A percentile compares a stretch with the other conserved stretches of the same genome.
Evolutionary conservation across 345 rosid species (phyloP).

Genomic region (Populus alba): DNA sequence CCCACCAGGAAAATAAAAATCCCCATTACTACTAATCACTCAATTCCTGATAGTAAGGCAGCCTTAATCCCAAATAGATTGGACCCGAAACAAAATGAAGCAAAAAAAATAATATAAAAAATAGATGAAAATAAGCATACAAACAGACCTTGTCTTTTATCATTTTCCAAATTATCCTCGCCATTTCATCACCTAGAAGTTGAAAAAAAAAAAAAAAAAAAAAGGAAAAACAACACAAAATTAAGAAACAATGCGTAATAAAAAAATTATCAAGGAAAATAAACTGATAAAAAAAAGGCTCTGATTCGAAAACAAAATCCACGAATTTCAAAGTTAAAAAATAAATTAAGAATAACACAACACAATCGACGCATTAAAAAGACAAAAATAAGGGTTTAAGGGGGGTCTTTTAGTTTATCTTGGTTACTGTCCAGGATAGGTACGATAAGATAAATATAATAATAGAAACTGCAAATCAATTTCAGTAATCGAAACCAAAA

Average conservation of each 20-base stretch:
- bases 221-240: not conserved
- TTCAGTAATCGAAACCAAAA: not conserved
- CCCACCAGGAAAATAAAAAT: constrained; percentile 13
- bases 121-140: not conserved
- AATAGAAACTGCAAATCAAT: no score
- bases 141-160: constrained; percentile 74
- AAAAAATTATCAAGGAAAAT: no score
- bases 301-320: no score
- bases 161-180: constrained; percentile 85
- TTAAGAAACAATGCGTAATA: not conserved
- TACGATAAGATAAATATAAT: no score
- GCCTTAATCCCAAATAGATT: no score
- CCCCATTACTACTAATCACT: not conserved
- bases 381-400: no score
- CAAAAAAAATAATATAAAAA: not conserved
- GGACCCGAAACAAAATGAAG: not conserved
- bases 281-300: no score
- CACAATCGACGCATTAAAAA: no score
- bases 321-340: no score
- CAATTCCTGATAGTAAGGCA: not conserved
- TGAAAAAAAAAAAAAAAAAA: not conserved
- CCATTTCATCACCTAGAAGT: constrained; percentile 84
- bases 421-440: no score
- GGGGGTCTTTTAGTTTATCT: no score
- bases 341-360: no score